These are phyloP conservation scores for Phaeotremella fagi DNA, from an alignment of 768 basidiomycete genomes.

Conservation along the genomic window DNA sequence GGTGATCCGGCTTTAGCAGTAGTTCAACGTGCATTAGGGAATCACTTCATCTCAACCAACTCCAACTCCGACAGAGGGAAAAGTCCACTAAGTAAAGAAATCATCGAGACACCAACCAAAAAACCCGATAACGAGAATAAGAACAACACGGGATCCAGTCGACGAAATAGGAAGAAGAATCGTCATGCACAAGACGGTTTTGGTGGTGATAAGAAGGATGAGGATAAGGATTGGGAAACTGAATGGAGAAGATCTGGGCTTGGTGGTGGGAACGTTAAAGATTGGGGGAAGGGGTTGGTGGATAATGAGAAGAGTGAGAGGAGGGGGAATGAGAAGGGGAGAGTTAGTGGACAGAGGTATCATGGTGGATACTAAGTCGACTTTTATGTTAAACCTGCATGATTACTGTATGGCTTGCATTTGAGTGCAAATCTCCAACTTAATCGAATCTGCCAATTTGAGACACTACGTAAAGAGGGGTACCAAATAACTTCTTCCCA, in stretches of 20 bases:
- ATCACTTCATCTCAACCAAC: not conserved
- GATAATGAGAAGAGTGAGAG: conserved; percentile 20
- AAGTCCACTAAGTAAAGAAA: not conserved
- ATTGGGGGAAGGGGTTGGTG: conserved; percentile 31
- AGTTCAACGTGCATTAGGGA: not conserved
- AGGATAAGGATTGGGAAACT: conserved; percentile 30
- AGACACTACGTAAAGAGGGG: not conserved
- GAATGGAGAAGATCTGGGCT: conserved; percentile 33
- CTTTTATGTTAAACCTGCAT: no score
- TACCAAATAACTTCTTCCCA: not conserved
- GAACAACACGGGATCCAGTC: not conserved
- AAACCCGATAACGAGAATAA: not conserved
- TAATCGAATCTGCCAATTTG: not conserved
- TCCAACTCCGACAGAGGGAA: conserved; percentile 1
- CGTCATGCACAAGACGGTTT: not conserved
- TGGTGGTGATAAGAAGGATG: conserved; percentile 4
- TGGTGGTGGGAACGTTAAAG: conserved; percentile 30
- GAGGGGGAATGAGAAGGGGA: conserved; percentile 3
- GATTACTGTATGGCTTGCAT: not conserved
- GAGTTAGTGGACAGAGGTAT: conserved; percentile 21
- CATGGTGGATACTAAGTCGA: no score
- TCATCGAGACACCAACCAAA: not conserved
- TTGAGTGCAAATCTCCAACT: not conserved
- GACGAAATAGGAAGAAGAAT: not conserved
- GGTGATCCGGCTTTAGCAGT: not conserved